Base-by-base conservation (phyloP, 805 yeast genomes). In the Ogataea henricii region DNA sequence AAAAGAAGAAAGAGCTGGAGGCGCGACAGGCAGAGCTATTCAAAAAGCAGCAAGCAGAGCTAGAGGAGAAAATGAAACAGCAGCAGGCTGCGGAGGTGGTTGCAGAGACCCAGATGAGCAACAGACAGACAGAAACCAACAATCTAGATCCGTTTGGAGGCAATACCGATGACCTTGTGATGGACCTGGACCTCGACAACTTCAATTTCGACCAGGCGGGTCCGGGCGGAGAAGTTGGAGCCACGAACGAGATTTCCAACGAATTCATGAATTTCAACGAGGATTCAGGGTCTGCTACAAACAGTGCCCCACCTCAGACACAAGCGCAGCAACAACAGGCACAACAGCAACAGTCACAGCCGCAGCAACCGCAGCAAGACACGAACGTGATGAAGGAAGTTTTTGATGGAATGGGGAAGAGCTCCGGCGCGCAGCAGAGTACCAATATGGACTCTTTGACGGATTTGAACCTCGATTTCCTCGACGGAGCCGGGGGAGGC, bases 121-220 rank as follows among this genome's bases (percentile, higher is more conserved):
- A 36, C 25, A 26, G 25, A 13, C 37, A 33, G 23, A 18, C 44
- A n/a, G 38, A 41, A 22, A 17, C 10, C 32, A 27, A 36, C 20
- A 18, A 14, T 14, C 4, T 34, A 21, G 25, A 45, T 16, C 43
- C 40, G n/a, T 40, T 51, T 20, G 38, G 33, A 32, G 23, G 46
- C 23, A 41, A 50, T 37, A 41, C 57, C 14, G 64, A 59, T 43
- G 64, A 62, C 43, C 35, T 56, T n/a, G 56, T 64, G 48, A 37
- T 64, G 46, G 64, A 62, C 35, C 40, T 64, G 34, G 66, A 64
- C 30, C 47, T 64, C 16, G 67, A 58, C 43, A 56, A 57, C 36
- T 63, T 62, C 47, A 52, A 59, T 25, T 56, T 61, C 39, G 59
- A 51, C 42, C 53, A 49, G 34, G 53, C 50, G 22, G 45, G 26